Conservation (phyloP, 1,284 basidiomycete genomes). For the Termitomyces sp. region DNA sequence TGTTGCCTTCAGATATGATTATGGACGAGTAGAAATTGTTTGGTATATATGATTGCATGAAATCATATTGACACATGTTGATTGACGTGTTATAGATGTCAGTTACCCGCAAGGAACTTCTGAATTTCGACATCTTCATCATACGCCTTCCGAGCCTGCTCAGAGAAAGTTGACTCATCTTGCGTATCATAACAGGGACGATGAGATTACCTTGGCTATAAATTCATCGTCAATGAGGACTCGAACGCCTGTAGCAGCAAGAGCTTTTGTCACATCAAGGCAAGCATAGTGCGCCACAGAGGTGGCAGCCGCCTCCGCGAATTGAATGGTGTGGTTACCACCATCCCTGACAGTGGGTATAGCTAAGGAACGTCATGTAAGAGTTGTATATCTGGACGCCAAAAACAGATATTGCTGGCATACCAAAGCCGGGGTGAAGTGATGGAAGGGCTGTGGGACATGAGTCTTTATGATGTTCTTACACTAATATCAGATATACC, state of each 20-base stretch:
- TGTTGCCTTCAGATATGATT: not conserved
- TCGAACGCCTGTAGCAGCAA: constrained; percentile 24
- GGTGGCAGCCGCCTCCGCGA: constrained; percentile 21
- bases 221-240: constrained; percentile 26
- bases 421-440: constrained; percentile 28
- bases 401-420: constrained; percentile 2
- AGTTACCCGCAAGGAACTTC: constrained; percentile 2
- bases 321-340: constrained; percentile 27
- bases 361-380: constrained; percentile 15
- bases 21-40: not conserved
- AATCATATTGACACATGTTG: not conserved
- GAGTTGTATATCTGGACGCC: not conserved
- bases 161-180: not conserved
- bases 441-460: constrained; percentile 22
- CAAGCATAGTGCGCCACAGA: constrained; percentile 24
- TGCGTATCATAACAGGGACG: not conserved
- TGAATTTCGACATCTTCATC: constrained; percentile 26
- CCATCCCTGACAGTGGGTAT: constrained; percentile 25
- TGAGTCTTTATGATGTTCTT: not conserved
- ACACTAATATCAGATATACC: constrained; percentile 28
- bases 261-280: constrained; percentile 25
- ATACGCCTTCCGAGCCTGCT: constrained; percentile 33
- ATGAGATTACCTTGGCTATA: constrained; percentile 24
- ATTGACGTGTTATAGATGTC: not conserved
- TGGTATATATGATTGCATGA: not conserved